Evolutionary conservation across 2,329 filamentous ascomycete genomes (phyloP).

Genomic region (Fusarium abutilonis): DNA sequence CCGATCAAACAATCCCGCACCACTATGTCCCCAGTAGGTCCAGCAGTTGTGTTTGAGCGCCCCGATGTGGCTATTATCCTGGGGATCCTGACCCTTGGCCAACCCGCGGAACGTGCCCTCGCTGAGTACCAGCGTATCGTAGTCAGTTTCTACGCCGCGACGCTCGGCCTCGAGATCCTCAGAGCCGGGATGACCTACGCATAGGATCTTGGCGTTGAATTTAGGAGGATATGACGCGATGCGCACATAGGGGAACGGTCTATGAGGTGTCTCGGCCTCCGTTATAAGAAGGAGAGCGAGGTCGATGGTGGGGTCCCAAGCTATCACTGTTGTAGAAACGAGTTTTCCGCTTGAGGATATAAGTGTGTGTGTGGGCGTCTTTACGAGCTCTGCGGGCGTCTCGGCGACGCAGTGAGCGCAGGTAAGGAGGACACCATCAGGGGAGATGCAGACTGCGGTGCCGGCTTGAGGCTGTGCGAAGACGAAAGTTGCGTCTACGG

Average conservation of each 20-base stretch:
- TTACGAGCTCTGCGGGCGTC: conserved; percentile 46
- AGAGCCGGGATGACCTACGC: conserved; percentile 51
- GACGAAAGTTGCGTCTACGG: conserved; percentile 51
- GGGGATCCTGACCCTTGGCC: conserved; percentile 52
- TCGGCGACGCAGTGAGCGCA: conserved; percentile 64
- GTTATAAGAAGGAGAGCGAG: conserved; percentile 58
- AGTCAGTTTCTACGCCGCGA: conserved; percentile 52
- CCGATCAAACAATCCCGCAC: conserved; percentile 58
- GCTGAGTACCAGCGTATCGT: conserved; percentile 59
- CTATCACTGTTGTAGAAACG: conserved; percentile 52
- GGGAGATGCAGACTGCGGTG: conserved; percentile 60
- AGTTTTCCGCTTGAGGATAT: conserved; percentile 54
- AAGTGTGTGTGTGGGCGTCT: conserved; percentile 51
- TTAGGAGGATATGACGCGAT: conserved; percentile 32
- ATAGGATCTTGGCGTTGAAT: conserved; percentile 42
- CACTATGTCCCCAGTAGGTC: conserved; percentile 67
- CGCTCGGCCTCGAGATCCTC: conserved; percentile 56
- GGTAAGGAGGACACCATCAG: conserved; percentile 57
- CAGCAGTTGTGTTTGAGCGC: conserved; percentile 63
- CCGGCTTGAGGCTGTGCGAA: conserved; percentile 62
- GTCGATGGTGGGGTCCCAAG: conserved; percentile 57
- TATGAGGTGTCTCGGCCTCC: conserved; percentile 31
- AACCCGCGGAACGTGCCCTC: conserved; percentile 55
- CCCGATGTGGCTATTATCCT: conserved; percentile 64
- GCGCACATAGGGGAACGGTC: conserved; percentile 38